Base-by-base conservation (phyloP, 2,329 filamentous ascomycete genomes). In the Arachnomyces sp. region DNA sequence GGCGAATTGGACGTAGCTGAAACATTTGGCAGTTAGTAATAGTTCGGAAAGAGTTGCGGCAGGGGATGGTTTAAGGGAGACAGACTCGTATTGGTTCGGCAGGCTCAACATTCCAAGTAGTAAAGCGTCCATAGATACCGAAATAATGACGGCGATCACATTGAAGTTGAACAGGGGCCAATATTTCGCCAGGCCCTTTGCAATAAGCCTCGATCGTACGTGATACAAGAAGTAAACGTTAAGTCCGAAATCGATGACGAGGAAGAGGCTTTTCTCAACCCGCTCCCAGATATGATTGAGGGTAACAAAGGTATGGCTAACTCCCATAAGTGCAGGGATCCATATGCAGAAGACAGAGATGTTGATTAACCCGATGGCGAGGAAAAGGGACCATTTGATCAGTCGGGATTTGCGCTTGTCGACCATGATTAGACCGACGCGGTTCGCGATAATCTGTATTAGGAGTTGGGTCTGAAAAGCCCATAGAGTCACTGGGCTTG, bases 201-300 rank as follows among this genome's bases (percentile, higher is more conserved):
- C 43, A 2, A 69, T 55, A 2, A 70, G 56, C 3, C 60, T 53
- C 7, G 50, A 48, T 41, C 61, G 59, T 15, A 68, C 64, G 3
- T 56, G 64, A 11, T 48, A 49, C 2, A 76, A 57, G 47, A 77
- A 77, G 46, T 72, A 74, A 52, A 60, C 67, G 42, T 76, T 77
- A n/a, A 77, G 61, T 0, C 49, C 54, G 1, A 62, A 69, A 42
- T 77, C 73, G 5, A 75, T 60, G 1, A 73, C 36, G 2, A 74
- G 52, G 44, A 74, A 73, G 2, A 76, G 57, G 1, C 67, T 60
- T 45, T 77, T 77, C 11, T 72, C 71, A 17, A 65, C 56, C 16
- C 71, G 66, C 37, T 77, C 73, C 73, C 72, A 77, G 16, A 71
- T 55, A 0, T 63, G 52, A 45, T 76, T 76, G 40, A 75, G 59